These are phyloP conservation scores for Quercus dentata DNA, from an alignment of 306 rosid species.

Conservation along the genomic window DNA sequence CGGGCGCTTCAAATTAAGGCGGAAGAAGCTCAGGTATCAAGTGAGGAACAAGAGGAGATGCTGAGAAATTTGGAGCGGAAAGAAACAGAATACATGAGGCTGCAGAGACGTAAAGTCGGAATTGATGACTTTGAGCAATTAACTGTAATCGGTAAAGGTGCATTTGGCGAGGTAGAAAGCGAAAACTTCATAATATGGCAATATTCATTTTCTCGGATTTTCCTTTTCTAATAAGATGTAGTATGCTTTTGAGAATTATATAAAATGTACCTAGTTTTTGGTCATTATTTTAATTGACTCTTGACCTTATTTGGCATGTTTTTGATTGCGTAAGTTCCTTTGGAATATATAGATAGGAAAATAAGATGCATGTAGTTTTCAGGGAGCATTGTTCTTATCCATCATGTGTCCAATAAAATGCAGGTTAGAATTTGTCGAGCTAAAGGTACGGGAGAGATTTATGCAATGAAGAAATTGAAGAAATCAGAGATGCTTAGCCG, in stretches of 20 bases:
- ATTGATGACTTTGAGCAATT: constrained; percentile 96
- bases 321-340: not conserved
- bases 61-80: constrained; percentile 85
- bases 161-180: constrained; percentile 82
- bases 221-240: not conserved
- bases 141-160: constrained; percentile 92
- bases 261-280: not conserved
- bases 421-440: constrained; percentile 94
- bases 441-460: constrained; percentile 77
- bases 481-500: constrained; percentile 99
- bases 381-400: not conserved
- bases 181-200: not conserved
- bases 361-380: not conserved
- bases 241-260: not conserved
- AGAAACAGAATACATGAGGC: constrained; percentile 91
- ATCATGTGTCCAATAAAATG: not conserved
- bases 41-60: constrained; percentile 91
- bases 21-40: constrained; percentile 77
- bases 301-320: not conserved
- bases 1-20: constrained; percentile 73
- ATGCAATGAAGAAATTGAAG: constrained; percentile 95
- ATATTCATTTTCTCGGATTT: not conserved
- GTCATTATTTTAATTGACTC: not conserved
- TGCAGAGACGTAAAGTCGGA: constrained; percentile 91
- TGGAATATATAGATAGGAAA: not conserved